Base-by-base conservation (phyloP, 1,284 basidiomycete species). In the Tilletia setariae region DNA sequence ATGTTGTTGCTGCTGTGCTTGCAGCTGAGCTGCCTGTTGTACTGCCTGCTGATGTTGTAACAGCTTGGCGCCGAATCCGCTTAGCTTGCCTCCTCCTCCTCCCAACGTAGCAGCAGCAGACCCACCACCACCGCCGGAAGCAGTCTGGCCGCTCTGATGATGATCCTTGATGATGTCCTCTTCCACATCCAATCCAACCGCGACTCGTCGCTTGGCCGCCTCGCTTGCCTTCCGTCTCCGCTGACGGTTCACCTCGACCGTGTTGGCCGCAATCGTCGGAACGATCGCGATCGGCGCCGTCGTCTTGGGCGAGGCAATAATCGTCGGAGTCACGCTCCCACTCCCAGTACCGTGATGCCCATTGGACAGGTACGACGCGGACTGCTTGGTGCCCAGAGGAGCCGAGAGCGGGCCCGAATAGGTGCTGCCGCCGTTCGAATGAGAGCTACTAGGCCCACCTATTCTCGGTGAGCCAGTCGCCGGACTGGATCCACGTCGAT, bases 261-360 rank as follows among this genome's bases (percentile, higher is more conserved):
- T 59, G 53, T 59, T 59, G 53, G 53, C 53, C 53, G 53, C 53
- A 28, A 59, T 59, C 53, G 53, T 59, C 15, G 53, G 53, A 1
- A 30, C 53, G 16, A 59, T 59, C 8, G 53, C 53, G 6, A 59
- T 59, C 9, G 16, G 53, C 9, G 15, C 23, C 6, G 43, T 19
- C 11, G 11, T 44, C 11, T 44, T 44, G 19, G 43, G 19, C 9
- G 43, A 44, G 43, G n/a, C 19, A 44, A 44, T 11, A 9, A 19
- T 19, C 43, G 43, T 44, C 19, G 43, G 43, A 9, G 43, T 19
- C 43, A 44, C 43, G n/a, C n/a, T n/a, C n/a, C n/a, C n/a, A n/a
- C n/a, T n/a, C n/a, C n/a, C n/a, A n/a, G n/a, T n/a, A n/a, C n/a
- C n/a, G n/a, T n/a, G n/a, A n/a, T n/a, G n/a, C n/a, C n/a, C n/a